Conservation (phyloP, 805 yeast species). For the Pichia californica region DNA sequence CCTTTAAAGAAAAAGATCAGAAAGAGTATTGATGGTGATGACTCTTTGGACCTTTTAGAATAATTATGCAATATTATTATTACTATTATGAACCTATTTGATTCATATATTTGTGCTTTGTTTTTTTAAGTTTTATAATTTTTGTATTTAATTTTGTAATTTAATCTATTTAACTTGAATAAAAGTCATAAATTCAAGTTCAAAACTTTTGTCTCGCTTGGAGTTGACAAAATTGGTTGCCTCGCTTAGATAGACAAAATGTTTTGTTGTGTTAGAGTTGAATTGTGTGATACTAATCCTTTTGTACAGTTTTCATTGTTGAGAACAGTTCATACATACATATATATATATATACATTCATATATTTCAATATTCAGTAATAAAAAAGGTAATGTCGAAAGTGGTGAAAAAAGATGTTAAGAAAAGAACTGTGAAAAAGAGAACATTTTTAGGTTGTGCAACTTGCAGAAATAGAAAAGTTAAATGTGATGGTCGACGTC, state of each 20-base stretch:
- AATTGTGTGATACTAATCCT: too few relatives aligned
- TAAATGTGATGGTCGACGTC: conserved; percentile 44
- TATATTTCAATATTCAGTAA: too few relatives aligned
- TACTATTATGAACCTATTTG: too few relatives aligned
- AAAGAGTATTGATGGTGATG: conserved; percentile 9
- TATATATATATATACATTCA: too few relatives aligned
- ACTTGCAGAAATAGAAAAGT: conserved; percentile 49
- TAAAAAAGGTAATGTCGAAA: background rate
- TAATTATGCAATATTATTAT: too few relatives aligned
- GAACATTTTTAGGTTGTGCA: conserved; percentile 47
- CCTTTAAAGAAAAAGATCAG: conserved; percentile 12
- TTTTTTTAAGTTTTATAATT: background rate
- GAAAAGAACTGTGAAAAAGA: conserved; percentile 12
- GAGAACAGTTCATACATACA: too few relatives aligned
- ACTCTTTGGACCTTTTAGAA: conserved; percentile 5
- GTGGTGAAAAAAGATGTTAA: background rate
- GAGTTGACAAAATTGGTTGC: background rate
- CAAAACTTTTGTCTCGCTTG: conserved; percentile 3
- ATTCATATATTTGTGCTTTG: too few relatives aligned
- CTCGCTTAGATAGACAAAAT: conserved; percentile 4
- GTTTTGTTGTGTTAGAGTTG: too few relatives aligned
- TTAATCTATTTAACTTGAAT: too few relatives aligned
- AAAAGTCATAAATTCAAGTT: background rate
- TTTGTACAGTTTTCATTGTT: too few relatives aligned
- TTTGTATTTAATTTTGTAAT: background rate